phyloP scores from a whole-genome alignment of 805 yeast species.

The Schizosaccharomyces lindneri region DNA sequence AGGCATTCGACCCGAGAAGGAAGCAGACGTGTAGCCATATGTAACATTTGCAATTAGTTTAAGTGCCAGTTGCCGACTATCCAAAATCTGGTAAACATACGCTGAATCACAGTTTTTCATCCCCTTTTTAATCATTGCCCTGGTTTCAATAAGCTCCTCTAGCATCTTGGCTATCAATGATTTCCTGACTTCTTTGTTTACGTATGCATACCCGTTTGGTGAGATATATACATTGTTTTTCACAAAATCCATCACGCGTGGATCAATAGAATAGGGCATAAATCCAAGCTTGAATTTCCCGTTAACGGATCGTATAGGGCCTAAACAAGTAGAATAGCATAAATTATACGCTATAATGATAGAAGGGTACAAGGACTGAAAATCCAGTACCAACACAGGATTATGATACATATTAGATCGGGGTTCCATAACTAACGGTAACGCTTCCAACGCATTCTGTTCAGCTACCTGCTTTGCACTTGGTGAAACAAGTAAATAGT shows the following conservation, averaged over 20 bases:
- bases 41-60: slow-evolving; percentile 86
- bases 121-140: slow-evolving; percentile 55
- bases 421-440: slow-evolving; percentile 88
- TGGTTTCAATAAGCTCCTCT: slow-evolving; percentile 51
- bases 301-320: slow-evolving; percentile 10
- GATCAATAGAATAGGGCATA: neutral
- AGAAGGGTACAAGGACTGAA: slow-evolving; percentile 85
- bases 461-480: slow-evolving; percentile 54
- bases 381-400: slow-evolving; percentile 75
- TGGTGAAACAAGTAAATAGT: slow-evolving; percentile 51
- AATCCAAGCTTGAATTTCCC: neutral
- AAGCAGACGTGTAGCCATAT: slow-evolving; percentile 85
- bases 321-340: slow-evolving; percentile 27
- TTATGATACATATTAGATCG: slow-evolving; percentile 60
- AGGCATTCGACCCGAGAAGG: slow-evolving; percentile 93
- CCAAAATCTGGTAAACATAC: slow-evolving; percentile 24
- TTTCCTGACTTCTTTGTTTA: slow-evolving; percentile 35
- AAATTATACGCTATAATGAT: slow-evolving; percentile 75
- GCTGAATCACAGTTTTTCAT: slow-evolving; percentile 22
- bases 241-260: neutral
- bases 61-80: slow-evolving; percentile 63
- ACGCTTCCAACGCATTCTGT: slow-evolving; percentile 65
- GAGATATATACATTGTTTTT: slow-evolving; percentile 20
- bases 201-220: slow-evolving; percentile 73
- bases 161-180: slow-evolving; percentile 67